These are phyloP conservation scores for Babesia caballi DNA, from an alignment of 169 alveolate species.

Conservation along the genomic window DNA sequence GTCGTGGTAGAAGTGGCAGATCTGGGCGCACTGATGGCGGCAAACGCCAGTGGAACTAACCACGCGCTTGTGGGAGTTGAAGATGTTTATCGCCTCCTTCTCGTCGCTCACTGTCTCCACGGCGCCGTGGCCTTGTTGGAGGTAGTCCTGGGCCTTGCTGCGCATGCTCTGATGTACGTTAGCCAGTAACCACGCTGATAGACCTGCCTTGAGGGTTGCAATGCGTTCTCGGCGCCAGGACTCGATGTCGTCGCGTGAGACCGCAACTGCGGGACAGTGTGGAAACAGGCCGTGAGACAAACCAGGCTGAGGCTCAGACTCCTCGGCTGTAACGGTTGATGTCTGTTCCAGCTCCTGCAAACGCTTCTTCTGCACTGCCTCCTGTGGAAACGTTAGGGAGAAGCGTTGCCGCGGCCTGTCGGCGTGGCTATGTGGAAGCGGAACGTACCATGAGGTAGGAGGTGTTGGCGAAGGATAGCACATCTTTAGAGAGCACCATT, in stretches of 20 bases:
- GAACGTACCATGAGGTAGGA: conserved; percentile 32
- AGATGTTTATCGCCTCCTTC: conserved; percentile 51
- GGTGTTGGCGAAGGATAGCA: conserved; percentile 25
- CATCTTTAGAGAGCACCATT: conserved; percentile 28
- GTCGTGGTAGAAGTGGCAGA: conserved; percentile 62
- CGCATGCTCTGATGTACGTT: conserved; percentile 7
- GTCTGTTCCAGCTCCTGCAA: neutral
- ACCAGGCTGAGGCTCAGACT: neutral
- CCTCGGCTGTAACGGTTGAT: neutral
- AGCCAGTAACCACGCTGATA: neutral
- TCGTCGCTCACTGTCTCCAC: conserved; percentile 52
- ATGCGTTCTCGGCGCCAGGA: conserved; percentile 26
- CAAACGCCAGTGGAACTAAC: neutral
- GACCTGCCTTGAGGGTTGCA: conserved; percentile 5
- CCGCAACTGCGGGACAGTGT: neutral
- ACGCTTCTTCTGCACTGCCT: conserved; percentile 24
- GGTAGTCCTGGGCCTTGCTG: conserved; percentile 31
- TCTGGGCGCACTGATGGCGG: neutral
- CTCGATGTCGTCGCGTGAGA: neutral
- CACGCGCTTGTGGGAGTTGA: conserved; percentile 48
- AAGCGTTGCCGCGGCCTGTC: neutral
- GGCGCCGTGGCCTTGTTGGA: conserved; percentile 55
- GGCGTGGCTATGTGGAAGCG: neutral
- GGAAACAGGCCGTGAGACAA: neutral
- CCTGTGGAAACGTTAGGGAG: neutral